These are phyloP conservation scores for Boletus edulis DNA, from an alignment of 768 basidiomycete genomes.

Conservation along the genomic window DNA sequence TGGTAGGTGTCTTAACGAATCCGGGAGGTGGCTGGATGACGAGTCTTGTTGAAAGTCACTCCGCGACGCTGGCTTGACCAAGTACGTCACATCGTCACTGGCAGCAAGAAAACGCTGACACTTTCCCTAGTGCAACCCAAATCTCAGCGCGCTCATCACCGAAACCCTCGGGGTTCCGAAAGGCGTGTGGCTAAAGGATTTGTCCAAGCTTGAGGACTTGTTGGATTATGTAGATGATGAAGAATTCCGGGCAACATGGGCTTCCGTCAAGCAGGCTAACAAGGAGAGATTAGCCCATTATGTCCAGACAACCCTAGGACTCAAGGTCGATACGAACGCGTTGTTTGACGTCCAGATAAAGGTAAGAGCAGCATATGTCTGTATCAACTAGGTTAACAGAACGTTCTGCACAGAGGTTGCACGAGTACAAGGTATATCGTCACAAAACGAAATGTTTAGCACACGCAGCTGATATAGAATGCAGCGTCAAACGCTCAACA, in stretches of 20 bases:
- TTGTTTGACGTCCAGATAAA: constrained; percentile 94
- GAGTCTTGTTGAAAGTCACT: constrained; percentile 52
- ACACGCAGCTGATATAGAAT: background rate
- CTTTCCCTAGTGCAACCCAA: constrained; percentile 75
- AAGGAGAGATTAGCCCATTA: constrained; percentile 84
- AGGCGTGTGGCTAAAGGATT: constrained; percentile 81
- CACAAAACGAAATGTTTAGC: background rate
- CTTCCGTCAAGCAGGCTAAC: constrained; percentile 82
- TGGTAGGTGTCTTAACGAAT: constrained; percentile 43
- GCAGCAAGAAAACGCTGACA: background rate
- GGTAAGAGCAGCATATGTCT: constrained; percentile 32
- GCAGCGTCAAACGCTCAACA: constrained; percentile 92
- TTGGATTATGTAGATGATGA: constrained; percentile 69
- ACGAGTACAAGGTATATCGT: constrained; percentile 79
- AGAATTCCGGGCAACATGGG: constrained; percentile 77
- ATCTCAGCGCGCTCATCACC: constrained; percentile 81
- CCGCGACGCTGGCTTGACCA: constrained; percentile 92
- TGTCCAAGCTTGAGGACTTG: constrained; percentile 75
- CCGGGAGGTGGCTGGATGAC: background rate
- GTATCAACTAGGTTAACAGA: background rate
- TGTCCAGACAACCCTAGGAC: constrained; percentile 67
- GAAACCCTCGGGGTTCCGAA: constrained; percentile 73
- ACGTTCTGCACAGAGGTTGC: constrained; percentile 58
- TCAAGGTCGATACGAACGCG: constrained; percentile 69
- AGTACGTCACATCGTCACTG: constrained; percentile 27